Evolutionary conservation across 2,329 filamentous ascomycete species (phyloP).

Genomic region (Verticillium isaacii): DNA sequence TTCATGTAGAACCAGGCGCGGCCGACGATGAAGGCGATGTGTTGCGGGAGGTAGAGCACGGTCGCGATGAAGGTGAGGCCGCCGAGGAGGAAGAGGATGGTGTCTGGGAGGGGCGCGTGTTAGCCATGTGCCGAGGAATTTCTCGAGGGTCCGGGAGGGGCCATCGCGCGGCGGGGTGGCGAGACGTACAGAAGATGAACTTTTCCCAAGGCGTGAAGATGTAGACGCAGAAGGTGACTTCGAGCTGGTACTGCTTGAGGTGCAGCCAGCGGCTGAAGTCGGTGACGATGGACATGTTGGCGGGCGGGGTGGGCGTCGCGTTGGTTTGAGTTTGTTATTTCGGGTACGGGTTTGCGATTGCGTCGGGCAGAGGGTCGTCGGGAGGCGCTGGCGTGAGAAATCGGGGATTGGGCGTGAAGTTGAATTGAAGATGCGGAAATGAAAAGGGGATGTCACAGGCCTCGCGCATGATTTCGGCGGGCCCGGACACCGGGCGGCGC

Average conservation of each 20-base stretch:
- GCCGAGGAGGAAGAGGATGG: constrained; percentile 84
- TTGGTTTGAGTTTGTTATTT: not conserved
- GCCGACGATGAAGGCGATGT: constrained; percentile 75
- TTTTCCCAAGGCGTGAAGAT: constrained; percentile 97
- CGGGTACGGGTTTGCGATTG: not conserved
- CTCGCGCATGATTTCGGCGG: not conserved
- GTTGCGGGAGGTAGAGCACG: constrained; percentile 89
- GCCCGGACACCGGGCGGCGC: not conserved
- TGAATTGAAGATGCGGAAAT: not conserved
- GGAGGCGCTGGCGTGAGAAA: not conserved
- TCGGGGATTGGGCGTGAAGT: not conserved
- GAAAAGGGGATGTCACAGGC: not conserved
- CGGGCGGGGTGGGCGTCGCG: not conserved
- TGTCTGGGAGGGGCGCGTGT: constrained; percentile 53
- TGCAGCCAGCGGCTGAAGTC: constrained; percentile 77
- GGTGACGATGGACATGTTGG: constrained; percentile 34
- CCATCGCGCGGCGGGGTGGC: not conserved
- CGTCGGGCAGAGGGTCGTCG: not conserved
- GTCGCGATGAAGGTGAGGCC: constrained; percentile 82
- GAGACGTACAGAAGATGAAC: constrained; percentile 83
- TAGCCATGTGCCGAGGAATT: not conserved
- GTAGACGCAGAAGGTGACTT: constrained; percentile 94
- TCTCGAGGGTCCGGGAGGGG: not conserved
- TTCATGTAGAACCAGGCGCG: constrained; percentile 94
- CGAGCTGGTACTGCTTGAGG: constrained; percentile 96